A percentile compares a stretch with the other conserved stretches of the same genome.
Evolutionary conservation across 257 asterid species (phyloP).

Genomic region (Cynanchum wilfordii): DNA sequence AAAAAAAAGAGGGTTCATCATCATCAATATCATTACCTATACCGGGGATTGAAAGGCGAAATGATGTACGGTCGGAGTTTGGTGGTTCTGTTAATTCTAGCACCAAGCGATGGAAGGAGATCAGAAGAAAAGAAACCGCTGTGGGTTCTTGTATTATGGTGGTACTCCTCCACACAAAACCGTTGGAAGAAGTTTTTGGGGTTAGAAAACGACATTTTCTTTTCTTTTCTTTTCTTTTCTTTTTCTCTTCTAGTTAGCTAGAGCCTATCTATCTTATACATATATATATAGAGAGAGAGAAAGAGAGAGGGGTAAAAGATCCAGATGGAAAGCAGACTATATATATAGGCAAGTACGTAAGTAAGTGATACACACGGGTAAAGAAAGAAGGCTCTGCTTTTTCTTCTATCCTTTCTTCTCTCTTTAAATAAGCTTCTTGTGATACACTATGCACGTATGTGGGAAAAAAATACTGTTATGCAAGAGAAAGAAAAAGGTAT

Average conservation of each 20-base stretch:
- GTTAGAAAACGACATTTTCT: constrained; percentile 40
- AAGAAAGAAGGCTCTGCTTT: constrained; percentile 18
- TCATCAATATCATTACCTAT: constrained; percentile 39
- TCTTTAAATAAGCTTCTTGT: constrained; percentile 30
- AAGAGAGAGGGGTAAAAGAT: constrained; percentile 13
- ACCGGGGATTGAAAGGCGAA: constrained; percentile 65
- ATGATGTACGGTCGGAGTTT: constrained; percentile 47
- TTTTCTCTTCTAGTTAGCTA: no score
- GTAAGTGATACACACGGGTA: constrained; percentile 34
- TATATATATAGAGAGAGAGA: no score
- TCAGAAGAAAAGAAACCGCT: constrained; percentile 64
- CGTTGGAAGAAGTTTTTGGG: constrained; percentile 50
- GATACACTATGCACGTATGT: constrained; percentile 28
- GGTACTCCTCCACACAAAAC: constrained; percentile 61
- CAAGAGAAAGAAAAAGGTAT: background rate
- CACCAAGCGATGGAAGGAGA: constrained; percentile 88
- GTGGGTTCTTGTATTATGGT: constrained; percentile 24
- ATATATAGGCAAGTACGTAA: constrained; percentile 35
- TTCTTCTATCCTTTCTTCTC: constrained; percentile 21
- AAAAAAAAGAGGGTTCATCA: no score
- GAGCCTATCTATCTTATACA: no score
- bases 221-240: no score
- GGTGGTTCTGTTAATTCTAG: constrained; percentile 53
- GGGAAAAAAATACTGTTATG: constrained; percentile 11
- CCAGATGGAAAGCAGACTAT: constrained; percentile 17